Percentiles rank a stretch among this genome's conserved stretches.
phyloP scores from a whole-genome alignment of 1,284 basidiomycete genomes.

The Cryptococcus neoformans region DNA sequence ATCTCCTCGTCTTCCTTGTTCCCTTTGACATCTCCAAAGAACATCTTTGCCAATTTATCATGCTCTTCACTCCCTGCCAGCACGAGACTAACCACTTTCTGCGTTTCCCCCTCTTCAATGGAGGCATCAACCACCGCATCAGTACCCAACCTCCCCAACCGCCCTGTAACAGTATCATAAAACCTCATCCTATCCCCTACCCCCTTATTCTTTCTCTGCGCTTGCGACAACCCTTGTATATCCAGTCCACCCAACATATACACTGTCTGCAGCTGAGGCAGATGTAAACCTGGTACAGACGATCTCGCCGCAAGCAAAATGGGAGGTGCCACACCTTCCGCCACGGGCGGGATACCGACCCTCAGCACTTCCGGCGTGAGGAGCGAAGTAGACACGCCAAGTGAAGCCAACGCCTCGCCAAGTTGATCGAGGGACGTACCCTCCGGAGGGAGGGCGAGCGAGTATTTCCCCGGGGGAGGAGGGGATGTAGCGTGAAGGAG shows the following conservation, averaged over 20 bases:
- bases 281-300: constrained; percentile 28
- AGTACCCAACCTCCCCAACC: constrained; percentile 31
- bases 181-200: constrained; percentile 4
- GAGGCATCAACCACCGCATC: background rate
- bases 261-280: constrained; percentile 26
- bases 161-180: constrained; percentile 27
- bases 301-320: constrained; percentile 22
- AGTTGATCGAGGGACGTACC: constrained; percentile 16
- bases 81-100: constrained; percentile 29
- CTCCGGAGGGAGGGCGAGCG: constrained; percentile 28
- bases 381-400: constrained; percentile 15
- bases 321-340: constrained; percentile 4
- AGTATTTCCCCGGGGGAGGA: constrained; percentile 23
- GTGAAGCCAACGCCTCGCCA: constrained; percentile 11
- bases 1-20: background rate
- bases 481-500: constrained; percentile 25
- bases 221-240: constrained; percentile 12
- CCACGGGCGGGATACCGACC: constrained; percentile 1
- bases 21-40: constrained; percentile 8
- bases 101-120: constrained; percentile 2
- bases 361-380: constrained; percentile 25
- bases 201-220: constrained; percentile 15
- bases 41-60: constrained; percentile 19
- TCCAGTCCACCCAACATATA: constrained; percentile 36
- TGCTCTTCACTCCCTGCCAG: constrained; percentile 20